Base-by-base conservation (phyloP, 1,284 basidiomycete species). In the Wallemia mellicola region DNA sequence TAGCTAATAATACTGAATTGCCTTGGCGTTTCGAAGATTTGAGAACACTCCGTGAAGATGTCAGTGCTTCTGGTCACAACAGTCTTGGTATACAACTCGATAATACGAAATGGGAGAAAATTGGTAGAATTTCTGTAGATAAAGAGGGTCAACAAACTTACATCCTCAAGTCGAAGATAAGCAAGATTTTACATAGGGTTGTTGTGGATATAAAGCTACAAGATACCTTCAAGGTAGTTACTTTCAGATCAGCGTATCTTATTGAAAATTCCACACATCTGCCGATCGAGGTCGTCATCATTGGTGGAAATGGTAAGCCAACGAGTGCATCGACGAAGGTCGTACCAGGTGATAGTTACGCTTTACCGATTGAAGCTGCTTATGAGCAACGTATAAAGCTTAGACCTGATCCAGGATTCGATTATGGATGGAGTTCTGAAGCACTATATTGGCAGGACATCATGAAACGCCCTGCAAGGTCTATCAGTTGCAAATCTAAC, bases 1-100 rank as follows among this genome's bases (percentile, higher is more conserved):
- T 77, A 1, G 73, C 73, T 15, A 79, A 91, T 63, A 83, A 83
- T 55, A 77, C 83, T 63, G 80, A 78, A 1, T 74, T 86, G 17
- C 92, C 96, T 59, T 99, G 94, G 94, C 76, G 89, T 61, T 98
- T 99, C 66, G 89, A 96, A 67, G 92, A 98, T 66, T 92, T 88
- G 83, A 84, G 83, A 69, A 81, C 82, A 7, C 83, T 87, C 73
- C 81, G 94, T 68, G 94, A 99, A 73, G 86, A 91, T 64, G 79
- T 89, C 27, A 78, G 81, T 0, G 76, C 81, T 1, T 78, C 80
- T 17, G 78, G 79, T 28, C 82, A 87, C 68, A 87, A 92, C 66
- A 81, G 77, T 61, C 80, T 96, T 54, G 82, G 83, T 1, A 70
- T 95, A 25, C 82, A 84, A 64, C 79, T 98, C 63, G 76, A 86